Evolutionary conservation across 1,284 basidiomycete genomes (phyloP), one percentile per base, ranked within the genome.

Genomic region (Ceratobasidium papillatum): DNA sequence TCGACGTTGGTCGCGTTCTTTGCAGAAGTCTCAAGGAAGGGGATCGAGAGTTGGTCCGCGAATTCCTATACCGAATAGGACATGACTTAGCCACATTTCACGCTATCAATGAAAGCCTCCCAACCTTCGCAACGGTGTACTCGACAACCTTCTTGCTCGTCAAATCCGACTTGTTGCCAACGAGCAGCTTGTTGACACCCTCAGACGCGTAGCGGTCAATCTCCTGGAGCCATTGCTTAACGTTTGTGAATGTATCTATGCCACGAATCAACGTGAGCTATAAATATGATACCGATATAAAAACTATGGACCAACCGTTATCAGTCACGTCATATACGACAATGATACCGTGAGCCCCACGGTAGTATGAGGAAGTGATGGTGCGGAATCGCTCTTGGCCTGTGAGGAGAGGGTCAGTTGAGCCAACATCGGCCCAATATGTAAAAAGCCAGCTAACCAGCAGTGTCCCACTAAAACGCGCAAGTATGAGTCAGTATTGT

Each of bases 261-360:
- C 49, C 66, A 71, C 66, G 62, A 59, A 27, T 56, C 47, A 59
- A 27, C 34, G 32, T 47, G 0, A 27, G 25, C 22, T 43, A 34
- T 17, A 51, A 54, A 30, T 25, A 32, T 32, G n/a, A 19, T 22
- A 22, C 2, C 2, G 19, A 19, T 47, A 43, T 47, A 22, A 32
- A 19, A 80, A 82, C n/a, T 75, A 82, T 80, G 69, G 82, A 85
- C 84, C 78, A 82, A 93, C 96, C 95, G 81, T 95, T 95, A 86
- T 99, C 97, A 68, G 97, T 99, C 62, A 99, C 97, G 84, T 99
- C 98, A 87, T 99, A 99, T 54, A 99, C 97, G 76, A 99, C 95
- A 80, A 98, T 96, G 83, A 98, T 98, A 79, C 96, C 96, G 81
- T 97, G 95, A 59, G 96, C 96, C 75, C 96, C 95, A 78, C 96